Percentiles rank a stretch among this genome's conserved stretches.
These are phyloP conservation scores for Quercus berberidifolia DNA, from an alignment of 306 rosid species.

Conservation along the genomic window DNA sequence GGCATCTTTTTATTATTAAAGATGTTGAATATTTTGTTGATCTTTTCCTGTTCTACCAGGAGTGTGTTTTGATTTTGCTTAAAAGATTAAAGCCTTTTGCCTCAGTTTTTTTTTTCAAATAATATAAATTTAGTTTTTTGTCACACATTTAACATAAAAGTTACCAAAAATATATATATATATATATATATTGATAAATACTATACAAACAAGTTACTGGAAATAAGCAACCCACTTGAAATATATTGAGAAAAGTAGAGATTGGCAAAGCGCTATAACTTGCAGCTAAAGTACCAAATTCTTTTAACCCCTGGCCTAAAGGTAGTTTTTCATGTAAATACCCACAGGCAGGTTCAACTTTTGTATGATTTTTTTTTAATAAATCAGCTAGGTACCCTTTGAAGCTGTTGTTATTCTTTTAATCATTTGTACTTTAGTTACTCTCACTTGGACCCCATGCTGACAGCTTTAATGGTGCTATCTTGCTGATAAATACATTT, in stretches of 20 bases:
- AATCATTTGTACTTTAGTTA: not conserved
- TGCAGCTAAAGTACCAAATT: slow-evolving; percentile 17
- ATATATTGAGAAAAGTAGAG: not conserved
- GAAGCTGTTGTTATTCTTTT: not conserved
- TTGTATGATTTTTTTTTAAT: no score
- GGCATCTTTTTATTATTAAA: not conserved
- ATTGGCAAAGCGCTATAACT: not conserved
- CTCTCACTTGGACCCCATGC: not conserved
- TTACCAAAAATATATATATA: no score
- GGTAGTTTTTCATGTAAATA: no score
- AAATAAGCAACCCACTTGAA: no score
- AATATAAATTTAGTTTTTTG: no score
- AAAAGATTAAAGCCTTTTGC: no score
- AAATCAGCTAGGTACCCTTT: not conserved
- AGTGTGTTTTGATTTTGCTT: no score
- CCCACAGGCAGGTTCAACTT: no score
- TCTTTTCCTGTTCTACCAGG: not conserved
- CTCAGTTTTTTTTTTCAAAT: no score
- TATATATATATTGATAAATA: no score
- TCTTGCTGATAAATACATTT: not conserved
- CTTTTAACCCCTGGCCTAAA: not conserved
- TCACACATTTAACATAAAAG: no score
- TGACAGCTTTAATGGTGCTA: not conserved
- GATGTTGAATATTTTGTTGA: not conserved
- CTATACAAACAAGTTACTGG: no score